phyloP scores from a whole-genome alignment of 75 land plant genomes.

The Cryptomeria japonica region DNA sequence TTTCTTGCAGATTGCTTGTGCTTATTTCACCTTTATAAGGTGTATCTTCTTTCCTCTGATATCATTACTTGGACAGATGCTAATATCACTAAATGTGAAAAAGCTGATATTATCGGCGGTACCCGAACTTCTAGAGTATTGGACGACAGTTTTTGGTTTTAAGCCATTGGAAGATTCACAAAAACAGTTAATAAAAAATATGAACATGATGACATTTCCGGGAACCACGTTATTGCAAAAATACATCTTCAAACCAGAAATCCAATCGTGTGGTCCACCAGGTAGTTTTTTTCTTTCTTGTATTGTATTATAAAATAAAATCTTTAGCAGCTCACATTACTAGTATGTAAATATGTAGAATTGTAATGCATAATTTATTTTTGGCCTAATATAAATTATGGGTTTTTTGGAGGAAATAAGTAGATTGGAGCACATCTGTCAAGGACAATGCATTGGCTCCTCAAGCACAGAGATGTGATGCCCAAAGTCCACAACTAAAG shows the following conservation, averaged over 20 bases:
- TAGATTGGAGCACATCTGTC: neutral
- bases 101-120: slow-evolving; percentile 84
- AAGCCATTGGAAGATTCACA: slow-evolving; percentile 48
- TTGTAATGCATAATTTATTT: neutral
- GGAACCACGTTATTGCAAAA: slow-evolving; percentile 80
- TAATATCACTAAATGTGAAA: slow-evolving; percentile 68
- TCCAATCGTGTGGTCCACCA: neutral
- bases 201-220: slow-evolving; percentile 89
- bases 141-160: slow-evolving; percentile 87
- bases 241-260: slow-evolving; percentile 9
- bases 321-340: neutral
- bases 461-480: slow-evolving; percentile 1
- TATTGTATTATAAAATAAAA: neutral
- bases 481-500: neutral
- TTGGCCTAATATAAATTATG: neutral
- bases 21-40: neutral
- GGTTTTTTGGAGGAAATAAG: neutral
- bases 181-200: slow-evolving; percentile 38
- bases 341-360: neutral
- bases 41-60: slow-evolving; percentile 10
- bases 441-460: neutral
- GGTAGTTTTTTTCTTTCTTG: neutral
- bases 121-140: slow-evolving; percentile 77
- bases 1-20: neutral
- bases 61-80: slow-evolving; percentile 51